Evolutionary conservation across 345 rosid genomes (phyloP).

Genomic region (Eucalyptus dawsonii): DNA sequence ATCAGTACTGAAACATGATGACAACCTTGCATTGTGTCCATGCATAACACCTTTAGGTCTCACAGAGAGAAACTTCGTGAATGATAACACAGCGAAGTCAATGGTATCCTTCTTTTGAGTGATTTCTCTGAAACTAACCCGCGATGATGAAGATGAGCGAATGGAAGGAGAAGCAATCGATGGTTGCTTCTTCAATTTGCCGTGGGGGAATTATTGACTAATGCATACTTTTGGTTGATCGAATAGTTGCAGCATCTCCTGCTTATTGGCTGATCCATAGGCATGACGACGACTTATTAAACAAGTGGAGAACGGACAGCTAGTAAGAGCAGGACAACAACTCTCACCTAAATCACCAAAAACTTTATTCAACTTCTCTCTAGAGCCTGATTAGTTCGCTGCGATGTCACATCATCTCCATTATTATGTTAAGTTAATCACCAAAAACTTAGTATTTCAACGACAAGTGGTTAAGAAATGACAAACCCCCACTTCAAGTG

Average conservation of each 20-base stretch:
- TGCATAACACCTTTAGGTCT: neutral
- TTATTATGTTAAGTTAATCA: neutral
- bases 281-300: neutral
- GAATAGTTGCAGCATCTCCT: neutral
- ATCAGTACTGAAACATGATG: neutral
- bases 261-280: neutral
- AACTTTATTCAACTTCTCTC: neutral
- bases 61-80: neutral
- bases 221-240: neutral
- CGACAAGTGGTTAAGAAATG: neutral
- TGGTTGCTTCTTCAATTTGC: neutral
- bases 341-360: neutral
- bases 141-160: neutral
- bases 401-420: neutral
- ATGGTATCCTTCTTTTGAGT: neutral
- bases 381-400: neutral
- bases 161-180: neutral
- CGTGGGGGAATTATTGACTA: neutral
- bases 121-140: neutral
- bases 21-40: neutral
- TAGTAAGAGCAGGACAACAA: neutral
- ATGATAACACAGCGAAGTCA: neutral
- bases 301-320: neutral
- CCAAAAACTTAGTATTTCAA: neutral
- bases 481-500: neutral